Conservation (phyloP, 805 yeast genomes). For the Metschnikowia cubensis region DNA sequence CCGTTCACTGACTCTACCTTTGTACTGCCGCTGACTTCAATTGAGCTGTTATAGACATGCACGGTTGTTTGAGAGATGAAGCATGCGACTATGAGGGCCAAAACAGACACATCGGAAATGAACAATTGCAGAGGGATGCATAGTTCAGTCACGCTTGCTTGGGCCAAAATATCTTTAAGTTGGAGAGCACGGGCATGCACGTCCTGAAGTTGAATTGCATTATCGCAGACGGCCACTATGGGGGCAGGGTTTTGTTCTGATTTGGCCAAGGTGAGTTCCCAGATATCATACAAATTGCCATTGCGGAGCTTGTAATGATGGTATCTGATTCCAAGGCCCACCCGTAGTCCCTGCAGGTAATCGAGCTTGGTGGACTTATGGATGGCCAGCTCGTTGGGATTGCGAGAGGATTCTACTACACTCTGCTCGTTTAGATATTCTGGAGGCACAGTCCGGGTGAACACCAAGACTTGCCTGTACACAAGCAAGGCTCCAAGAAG, state of each 20-base stretch:
- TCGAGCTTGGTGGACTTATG: slow-evolving; percentile 74
- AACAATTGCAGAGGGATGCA: slow-evolving; percentile 17
- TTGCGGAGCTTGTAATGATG: slow-evolving; percentile 63
- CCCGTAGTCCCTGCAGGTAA: slow-evolving; percentile 60
- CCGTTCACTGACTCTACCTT: neutral
- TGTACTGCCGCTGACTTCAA: neutral
- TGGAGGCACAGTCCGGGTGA: slow-evolving; percentile 52
- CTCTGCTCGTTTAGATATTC: slow-evolving; percentile 63
- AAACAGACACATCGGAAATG: slow-evolving; percentile 21
- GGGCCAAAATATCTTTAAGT: slow-evolving; percentile 19
- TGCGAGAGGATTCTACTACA: slow-evolving; percentile 59
- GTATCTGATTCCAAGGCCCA: slow-evolving; percentile 63
- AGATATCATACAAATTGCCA: slow-evolving; percentile 72
- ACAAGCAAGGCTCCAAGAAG: slow-evolving; percentile 16
- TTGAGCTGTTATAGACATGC: slow-evolving; percentile 31
- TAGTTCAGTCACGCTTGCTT: slow-evolving; percentile 26
- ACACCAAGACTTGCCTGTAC: slow-evolving; percentile 27
- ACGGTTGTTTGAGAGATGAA: slow-evolving; percentile 41
- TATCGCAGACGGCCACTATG: slow-evolving; percentile 20
- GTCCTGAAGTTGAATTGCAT: slow-evolving; percentile 15
- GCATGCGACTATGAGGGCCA: slow-evolving; percentile 41
- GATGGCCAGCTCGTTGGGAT: slow-evolving; percentile 65
- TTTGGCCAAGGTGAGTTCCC: slow-evolving; percentile 47
- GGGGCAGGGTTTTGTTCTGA: slow-evolving; percentile 21
- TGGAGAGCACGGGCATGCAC: slow-evolving; percentile 28